Base-by-base conservation (phyloP, 306 rosid genomes). In the Gastrolobium villosum region DNA sequence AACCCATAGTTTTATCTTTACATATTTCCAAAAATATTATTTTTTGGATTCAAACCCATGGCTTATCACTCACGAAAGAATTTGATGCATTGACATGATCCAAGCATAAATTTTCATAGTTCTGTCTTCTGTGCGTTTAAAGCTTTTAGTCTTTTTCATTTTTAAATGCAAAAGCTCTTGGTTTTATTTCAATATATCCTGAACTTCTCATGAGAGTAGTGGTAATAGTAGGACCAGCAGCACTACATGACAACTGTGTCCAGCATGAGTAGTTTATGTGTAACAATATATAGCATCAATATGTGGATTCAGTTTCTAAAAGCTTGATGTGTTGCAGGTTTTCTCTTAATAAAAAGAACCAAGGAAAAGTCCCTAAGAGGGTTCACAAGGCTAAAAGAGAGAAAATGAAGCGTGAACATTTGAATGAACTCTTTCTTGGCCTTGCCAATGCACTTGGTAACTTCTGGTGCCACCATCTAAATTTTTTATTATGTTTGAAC, bases 301-400 rank as follows among this genome's bases (percentile, higher is more conserved):
- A 67, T 57, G 70, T 60, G 74, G 73, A 41, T 62, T 75, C 37
- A 65, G 34, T 68, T 66, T 68, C 35, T 85, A 49, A 75, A 52
- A 66, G 40, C 65, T 79, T 62, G 84, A 76, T 76, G 71, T 78
- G 83, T 60, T 79, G 67, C 90, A 95, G 99, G 85, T 84, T 72
- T 62, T 65, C 75, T 81, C 35, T 84, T 60, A 66, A 87, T 28
- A 87, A 79, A 79, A 88, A 66, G 83, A 88, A 61, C 59, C 83
- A 62, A 80, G 85, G 45, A 83, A 95, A 88, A 86, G 82, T 79
- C 50, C 98, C 98, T 7, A 93, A 80, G 78, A 88, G 96, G 78
- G 79, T 93, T 77, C 96, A 87, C 85, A 93, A 95, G 90, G 87
- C 99, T 15, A 97, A 89, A 88, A 90, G 94, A 88, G 99, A 95